Conservation (phyloP, 2,329 filamentous ascomycete genomes). For the Aspergillus vadensis region DNA sequence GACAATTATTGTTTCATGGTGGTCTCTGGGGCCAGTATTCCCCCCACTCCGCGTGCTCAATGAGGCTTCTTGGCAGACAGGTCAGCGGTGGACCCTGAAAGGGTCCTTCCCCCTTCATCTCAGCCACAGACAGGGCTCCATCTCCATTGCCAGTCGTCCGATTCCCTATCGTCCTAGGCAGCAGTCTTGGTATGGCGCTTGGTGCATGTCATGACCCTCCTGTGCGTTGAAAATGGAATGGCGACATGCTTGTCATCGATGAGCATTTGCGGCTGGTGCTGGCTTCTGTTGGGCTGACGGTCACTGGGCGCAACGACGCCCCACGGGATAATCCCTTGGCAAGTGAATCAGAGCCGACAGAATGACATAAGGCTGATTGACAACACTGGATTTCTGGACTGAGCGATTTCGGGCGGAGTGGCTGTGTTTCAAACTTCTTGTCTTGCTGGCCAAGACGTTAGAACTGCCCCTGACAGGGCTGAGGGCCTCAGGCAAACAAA, state of each 20-base stretch:
- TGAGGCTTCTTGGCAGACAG: conserved; percentile 16
- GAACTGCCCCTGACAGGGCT: not conserved
- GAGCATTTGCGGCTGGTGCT: conserved; percentile 1
- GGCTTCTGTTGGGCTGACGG: not conserved
- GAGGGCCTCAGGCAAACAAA: not conserved
- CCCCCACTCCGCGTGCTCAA: conserved; percentile 14
- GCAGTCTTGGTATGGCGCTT: conserved; percentile 2
- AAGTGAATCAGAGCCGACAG: not conserved
- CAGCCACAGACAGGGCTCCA: not conserved
- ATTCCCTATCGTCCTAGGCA: not conserved
- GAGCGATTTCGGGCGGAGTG: not conserved
- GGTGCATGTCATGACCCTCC: not conserved
- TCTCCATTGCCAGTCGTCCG: not conserved
- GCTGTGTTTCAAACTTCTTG: too few species aligned
- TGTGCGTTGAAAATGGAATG: not conserved
- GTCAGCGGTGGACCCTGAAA: conserved; percentile 16
- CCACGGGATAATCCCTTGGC: not conserved
- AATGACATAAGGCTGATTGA: not conserved
- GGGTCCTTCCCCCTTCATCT: conserved; percentile 3
- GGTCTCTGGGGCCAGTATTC: conserved; percentile 1
- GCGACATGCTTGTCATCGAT: conserved; percentile 3
- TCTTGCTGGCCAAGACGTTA: too few species aligned
- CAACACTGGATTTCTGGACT: not conserved
- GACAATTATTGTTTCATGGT: conserved; percentile 9
- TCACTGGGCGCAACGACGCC: not conserved